Conservation (phyloP, 164 flowering plant species). For the Cinnamomum micranthum region DNA sequence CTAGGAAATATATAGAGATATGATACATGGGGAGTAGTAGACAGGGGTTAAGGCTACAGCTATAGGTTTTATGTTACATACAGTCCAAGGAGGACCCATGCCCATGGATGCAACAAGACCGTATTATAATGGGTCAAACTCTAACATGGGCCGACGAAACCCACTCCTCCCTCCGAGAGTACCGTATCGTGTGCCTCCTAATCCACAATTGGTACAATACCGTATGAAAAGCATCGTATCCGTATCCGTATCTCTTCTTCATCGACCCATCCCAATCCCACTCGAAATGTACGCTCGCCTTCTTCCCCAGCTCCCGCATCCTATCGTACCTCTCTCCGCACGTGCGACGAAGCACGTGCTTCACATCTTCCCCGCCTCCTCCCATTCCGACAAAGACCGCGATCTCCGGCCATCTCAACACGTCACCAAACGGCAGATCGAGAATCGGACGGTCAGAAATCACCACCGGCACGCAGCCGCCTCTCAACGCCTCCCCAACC, state of each 20-base stretch:
- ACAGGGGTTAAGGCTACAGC: too few relatives aligned
- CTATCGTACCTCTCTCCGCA: slow-evolving; percentile 28
- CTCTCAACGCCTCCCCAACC: slow-evolving; percentile 40
- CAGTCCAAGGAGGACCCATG: too few relatives aligned
- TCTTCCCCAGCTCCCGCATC: slow-evolving; percentile 42
- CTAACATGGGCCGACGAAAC: not conserved
- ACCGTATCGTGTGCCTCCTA: slow-evolving; percentile 66
- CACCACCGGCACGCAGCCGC: slow-evolving; percentile 78
- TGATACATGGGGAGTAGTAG: too few relatives aligned
- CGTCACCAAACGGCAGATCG: slow-evolving; percentile 67
- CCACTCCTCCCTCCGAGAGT: slow-evolving; percentile 31
- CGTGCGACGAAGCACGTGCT: slow-evolving; percentile 28
- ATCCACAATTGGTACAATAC: slow-evolving; percentile 75
- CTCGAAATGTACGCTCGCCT: slow-evolving; percentile 50
- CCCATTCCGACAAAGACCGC: slow-evolving; percentile 42
- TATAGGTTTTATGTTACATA: too few relatives aligned
- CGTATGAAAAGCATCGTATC: slow-evolving; percentile 61
- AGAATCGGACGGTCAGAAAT: slow-evolving; percentile 59
- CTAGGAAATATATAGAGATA: too few relatives aligned
- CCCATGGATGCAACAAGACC: too few relatives aligned
- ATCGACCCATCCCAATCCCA: slow-evolving; percentile 34
- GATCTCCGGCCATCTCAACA: slow-evolving; percentile 62
- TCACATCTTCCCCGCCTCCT: slow-evolving; percentile 31
- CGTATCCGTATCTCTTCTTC: slow-evolving; percentile 10
- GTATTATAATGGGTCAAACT: not conserved